Evolutionary conservation across 768 basidiomycete species (phyloP), one percentile per base, ranked within the genome.

Genomic region (Vishniacozyma victoriae): DNA sequence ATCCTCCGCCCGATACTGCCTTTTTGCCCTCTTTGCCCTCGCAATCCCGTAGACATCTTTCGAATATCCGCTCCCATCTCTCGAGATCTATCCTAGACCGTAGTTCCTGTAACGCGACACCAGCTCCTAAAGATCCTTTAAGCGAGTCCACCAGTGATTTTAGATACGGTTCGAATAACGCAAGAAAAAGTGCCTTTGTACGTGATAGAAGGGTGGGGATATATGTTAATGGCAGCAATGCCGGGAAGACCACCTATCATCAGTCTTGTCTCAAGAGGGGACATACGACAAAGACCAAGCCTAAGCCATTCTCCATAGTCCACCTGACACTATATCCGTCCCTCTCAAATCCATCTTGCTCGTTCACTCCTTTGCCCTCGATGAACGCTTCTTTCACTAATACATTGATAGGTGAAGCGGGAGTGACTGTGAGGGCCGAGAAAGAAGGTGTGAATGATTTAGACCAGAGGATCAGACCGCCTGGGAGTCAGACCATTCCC

Each of bases 291-390:
- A 99, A 97, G 46, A 97, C 92, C 60, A 99, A 79, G 54, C 93
- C 93, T 37, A 97, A 77, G 54, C 92, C 90, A 69, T 99, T 99
- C 24, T 87, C 84, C 62, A 91, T 87, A 0, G 88, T 83, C 91
- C 93, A 96, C 71, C 84, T 85, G 44, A 96, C 82, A 22, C 89
- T 85, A 60, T 90, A 93, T 1, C 92, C 92, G 60, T 93, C 92
- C 70, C 83, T 90, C 74, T 93, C 91, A 68, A 88, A 91, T 53
- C 81, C 85, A 51, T 86, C 81, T 50, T 87, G 87, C 0, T 85
- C 60, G 24, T 25, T 50, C 31, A 52, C 44, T 9, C 48, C 56
- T 42, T 69, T 80, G 22, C 90, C 87, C 66, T 96, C 91, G 61
- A 96, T 93, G 46, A 97, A 78, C 3, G 87, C 87, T 55, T 91